Conservation (phyloP, 2,329 filamentous ascomycete genomes). For the Trichophyton benhamiae region DNA sequence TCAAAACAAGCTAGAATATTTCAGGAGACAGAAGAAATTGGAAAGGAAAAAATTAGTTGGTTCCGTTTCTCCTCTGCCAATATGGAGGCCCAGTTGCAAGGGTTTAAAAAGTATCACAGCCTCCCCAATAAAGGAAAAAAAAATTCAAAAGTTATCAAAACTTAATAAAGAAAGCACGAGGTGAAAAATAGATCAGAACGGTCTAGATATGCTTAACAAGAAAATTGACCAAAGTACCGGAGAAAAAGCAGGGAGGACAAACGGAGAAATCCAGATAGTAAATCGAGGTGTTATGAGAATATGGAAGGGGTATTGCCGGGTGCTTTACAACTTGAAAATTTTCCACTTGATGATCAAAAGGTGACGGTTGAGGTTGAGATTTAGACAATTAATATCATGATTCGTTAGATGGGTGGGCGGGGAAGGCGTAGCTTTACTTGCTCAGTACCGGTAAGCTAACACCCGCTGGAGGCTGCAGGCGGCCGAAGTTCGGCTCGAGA, state of each 20-base stretch:
- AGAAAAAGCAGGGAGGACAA: not conserved
- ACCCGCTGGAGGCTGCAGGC: slow-evolving; percentile 46
- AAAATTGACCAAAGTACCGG: not conserved
- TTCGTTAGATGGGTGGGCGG: not conserved
- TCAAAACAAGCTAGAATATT: not conserved
- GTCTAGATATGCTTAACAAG: not conserved
- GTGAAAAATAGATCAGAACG: not conserved
- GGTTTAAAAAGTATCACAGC: not conserved
- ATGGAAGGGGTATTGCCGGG: not conserved
- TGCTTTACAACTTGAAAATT: not conserved
- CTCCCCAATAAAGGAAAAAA: not conserved
- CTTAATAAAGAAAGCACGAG: not conserved
- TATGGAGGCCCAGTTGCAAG: not conserved
- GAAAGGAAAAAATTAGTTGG: not conserved
- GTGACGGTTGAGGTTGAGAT: not conserved
- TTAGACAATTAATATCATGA: slow-evolving; percentile 3
- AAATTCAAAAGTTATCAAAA: not conserved
- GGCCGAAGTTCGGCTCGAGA: slow-evolving; percentile 84
- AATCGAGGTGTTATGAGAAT: not conserved
- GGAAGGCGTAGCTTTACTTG: not conserved
- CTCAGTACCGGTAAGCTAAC: slow-evolving; percentile 10
- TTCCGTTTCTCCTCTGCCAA: not conserved
- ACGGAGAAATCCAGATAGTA: not conserved
- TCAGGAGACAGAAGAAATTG: not conserved
- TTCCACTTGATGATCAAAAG: not conserved